phyloP scores from a whole-genome alignment of 768 basidiomycete species.

The Lentinula sp. region DNA sequence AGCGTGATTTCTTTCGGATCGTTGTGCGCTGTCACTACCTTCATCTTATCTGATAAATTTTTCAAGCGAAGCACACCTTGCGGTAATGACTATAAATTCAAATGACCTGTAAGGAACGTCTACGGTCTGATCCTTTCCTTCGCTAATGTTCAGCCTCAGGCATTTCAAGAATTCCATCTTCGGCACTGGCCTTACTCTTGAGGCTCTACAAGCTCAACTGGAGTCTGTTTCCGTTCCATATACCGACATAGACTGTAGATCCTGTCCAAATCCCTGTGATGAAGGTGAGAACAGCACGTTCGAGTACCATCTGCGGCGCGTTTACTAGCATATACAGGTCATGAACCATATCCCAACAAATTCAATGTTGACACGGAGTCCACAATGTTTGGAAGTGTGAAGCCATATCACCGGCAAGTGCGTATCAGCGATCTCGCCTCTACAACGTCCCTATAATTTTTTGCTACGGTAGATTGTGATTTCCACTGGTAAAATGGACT shows the following conservation, averaged over 20 bases:
- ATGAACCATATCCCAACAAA: conserved; percentile 65
- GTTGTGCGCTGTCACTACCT: neutral
- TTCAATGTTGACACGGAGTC: conserved; percentile 77
- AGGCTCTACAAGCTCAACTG: conserved; percentile 44
- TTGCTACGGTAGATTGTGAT: conserved; percentile 59
- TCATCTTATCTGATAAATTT: conserved; percentile 23
- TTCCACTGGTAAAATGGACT: conserved; percentile 86
- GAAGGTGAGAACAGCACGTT: conserved; percentile 37
- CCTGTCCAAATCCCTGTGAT: conserved; percentile 75
- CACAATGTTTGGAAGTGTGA: conserved; percentile 80
- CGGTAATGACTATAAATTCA: conserved; percentile 6
- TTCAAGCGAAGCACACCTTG: neutral
- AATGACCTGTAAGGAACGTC: neutral
- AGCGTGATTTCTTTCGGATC: neutral
- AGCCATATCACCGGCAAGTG: conserved; percentile 80
- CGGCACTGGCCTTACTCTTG: conserved; percentile 29
- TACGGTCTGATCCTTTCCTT: neutral
- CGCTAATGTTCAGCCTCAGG: conserved; percentile 30
- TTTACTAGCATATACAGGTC: conserved; percentile 35
- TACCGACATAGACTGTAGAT: conserved; percentile 60
- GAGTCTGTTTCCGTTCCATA: conserved; percentile 57
- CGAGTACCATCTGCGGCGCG: conserved; percentile 17
- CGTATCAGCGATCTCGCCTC: conserved; percentile 10
- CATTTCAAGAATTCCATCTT: conserved; percentile 35
- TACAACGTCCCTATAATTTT: neutral